Evolutionary conservation across 352 stramenopile genomes (phyloP).

Genomic region (Phytophthora sojae): DNA sequence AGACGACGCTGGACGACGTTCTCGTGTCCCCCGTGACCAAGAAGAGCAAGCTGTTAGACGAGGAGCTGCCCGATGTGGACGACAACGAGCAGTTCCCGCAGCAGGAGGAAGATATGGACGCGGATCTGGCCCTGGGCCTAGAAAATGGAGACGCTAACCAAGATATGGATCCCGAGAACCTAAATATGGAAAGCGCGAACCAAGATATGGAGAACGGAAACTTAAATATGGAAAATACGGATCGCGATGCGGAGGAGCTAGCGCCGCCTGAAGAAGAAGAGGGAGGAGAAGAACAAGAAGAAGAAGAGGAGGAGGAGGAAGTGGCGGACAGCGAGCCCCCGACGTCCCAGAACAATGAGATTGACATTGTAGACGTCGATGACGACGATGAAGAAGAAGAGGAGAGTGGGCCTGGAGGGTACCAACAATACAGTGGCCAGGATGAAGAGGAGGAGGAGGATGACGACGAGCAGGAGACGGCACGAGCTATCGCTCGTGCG

Average conservation of each 20-base stretch:
- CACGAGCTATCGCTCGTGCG: slow-evolving; percentile 39
- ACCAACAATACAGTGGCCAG: slow-evolving; percentile 15
- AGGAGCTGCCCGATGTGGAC: slow-evolving; percentile 58
- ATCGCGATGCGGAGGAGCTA: slow-evolving; percentile 19
- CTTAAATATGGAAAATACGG: slow-evolving; percentile 11
- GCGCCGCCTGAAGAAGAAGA: slow-evolving; percentile 22
- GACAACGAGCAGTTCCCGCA: slow-evolving; percentile 49
- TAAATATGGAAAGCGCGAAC: slow-evolving; percentile 17
- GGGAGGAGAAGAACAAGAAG: not conserved
- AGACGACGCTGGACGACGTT: slow-evolving; percentile 76
- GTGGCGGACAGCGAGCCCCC: slow-evolving; percentile 23
- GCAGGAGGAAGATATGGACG: slow-evolving; percentile 40
- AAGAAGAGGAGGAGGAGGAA: slow-evolving; percentile 16
- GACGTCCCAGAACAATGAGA: slow-evolving; percentile 42
- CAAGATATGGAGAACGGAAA: slow-evolving; percentile 8
- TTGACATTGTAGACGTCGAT: slow-evolving; percentile 51
- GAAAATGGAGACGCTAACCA: slow-evolving; percentile 18
- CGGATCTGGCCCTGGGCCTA: slow-evolving; percentile 27
- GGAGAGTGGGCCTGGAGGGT: slow-evolving; percentile 10
- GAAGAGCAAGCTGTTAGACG: slow-evolving; percentile 54
- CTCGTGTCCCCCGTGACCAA: slow-evolving; percentile 59
- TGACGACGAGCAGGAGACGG: slow-evolving; percentile 41
- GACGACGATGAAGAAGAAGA: slow-evolving; percentile 39
- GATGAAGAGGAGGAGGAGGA: slow-evolving; percentile 45
- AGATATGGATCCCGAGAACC: slow-evolving; percentile 12